A percentile compares a stretch with the other conserved stretches of the same genome.
Conservation (phyloP, 768 basidiomycete species). For the Amanita brunnescens region DNA sequence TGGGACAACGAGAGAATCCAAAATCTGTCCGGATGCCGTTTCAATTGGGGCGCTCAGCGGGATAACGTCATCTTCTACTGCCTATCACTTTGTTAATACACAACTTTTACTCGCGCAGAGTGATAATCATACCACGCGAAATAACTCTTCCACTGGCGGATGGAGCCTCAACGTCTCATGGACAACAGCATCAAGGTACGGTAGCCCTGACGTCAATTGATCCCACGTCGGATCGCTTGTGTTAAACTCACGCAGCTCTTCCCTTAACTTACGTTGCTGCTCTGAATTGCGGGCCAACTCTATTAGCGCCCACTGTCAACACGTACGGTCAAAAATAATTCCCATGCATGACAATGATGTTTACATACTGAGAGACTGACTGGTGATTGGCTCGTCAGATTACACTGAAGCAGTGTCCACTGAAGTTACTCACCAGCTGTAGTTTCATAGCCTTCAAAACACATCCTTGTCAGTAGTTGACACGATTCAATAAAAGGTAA, state of each 20-base stretch:
- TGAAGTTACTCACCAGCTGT: constrained; percentile 31
- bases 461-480: constrained; percentile 2
- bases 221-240: constrained; percentile 29
- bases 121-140: constrained; percentile 20
- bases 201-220: constrained; percentile 32
- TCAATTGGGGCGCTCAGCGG: constrained; percentile 26
- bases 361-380: background rate
- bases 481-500: background rate
- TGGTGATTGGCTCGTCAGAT: background rate
- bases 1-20: constrained; percentile 23
- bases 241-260: constrained; percentile 12
- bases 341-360: no score
- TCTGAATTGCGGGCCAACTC: constrained; percentile 15
- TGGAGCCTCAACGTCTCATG: constrained; percentile 32
- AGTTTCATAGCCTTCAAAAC: constrained; percentile 41
- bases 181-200: constrained; percentile 33
- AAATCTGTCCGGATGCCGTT: constrained; percentile 19
- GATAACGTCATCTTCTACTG: constrained; percentile 28
- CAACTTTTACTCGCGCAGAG: background rate
- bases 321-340: background rate
- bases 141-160: constrained; percentile 22
- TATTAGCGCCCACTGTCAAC: constrained; percentile 16
- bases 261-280: constrained; percentile 12
- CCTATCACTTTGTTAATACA: constrained; percentile 15
- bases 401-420: background rate